Evolutionary conservation across 257 asterid species (phyloP), one percentile per base, ranked within the genome.

Genomic region (Solanum bulbocastanum): DNA sequence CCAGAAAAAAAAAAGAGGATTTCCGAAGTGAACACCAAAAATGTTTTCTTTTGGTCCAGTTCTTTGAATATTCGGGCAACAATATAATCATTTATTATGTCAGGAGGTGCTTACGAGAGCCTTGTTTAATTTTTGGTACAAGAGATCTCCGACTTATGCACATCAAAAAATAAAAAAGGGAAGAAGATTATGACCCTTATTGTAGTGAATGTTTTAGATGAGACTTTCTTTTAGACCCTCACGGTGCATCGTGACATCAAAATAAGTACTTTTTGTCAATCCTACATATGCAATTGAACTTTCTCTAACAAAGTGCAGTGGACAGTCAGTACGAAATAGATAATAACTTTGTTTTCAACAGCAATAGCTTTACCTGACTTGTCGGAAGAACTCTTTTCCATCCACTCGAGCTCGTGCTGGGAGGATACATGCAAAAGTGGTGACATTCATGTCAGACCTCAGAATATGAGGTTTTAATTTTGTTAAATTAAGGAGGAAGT

Each of bases 311-410:
- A 81, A 62, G 71, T 76, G 46, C 30, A 16, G 39, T 56, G 40
- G 22, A 71, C 46, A 66, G 60, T 85, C 56, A 0, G 32, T 23
- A 16, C 5, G 11, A 49, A 62, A 69, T 44, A 62, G 44, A 4
- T 8, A 23, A 75, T 39, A 75, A 75, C 58, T 39, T 76, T n/a
- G 60, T 49, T 40, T 40, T n/a, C 36, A 87, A 66, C 10, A 44
- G 46, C 74, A 27, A 30, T 85, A 71, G 30, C 13, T 85, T 87
- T 83, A 96, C 99, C 99, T 96, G 90, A 96, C 99, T 94, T 92
- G 99, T 79, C 99, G 99, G 90, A 97, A 97, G 94, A 96, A 96
- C 89, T 97, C 99, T 89, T 97, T 97, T 68, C 98, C 98, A 92
- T 96, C 98, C 89, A 97, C 98, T 33, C 99, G 98, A 62, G 98